Conservation (phyloP, 495 filamentous ascomycete genomes). For the Antarctomyces pellizariae region DNA sequence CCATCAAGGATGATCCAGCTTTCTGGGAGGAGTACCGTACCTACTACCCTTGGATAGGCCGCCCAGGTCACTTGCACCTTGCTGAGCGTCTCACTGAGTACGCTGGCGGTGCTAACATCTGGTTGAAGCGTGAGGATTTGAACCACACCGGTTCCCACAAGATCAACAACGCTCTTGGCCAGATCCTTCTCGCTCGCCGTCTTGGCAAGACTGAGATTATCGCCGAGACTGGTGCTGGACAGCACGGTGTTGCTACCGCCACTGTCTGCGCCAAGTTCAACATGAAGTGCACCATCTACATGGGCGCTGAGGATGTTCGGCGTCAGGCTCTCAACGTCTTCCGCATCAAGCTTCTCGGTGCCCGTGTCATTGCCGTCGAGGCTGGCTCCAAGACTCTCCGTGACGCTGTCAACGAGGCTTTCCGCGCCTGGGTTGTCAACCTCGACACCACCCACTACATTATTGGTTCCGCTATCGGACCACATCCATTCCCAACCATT, state of each 20-base stretch:
- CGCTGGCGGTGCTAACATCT: conserved; percentile 80
- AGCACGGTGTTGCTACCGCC: conserved; percentile 87
- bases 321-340: conserved; percentile 91
- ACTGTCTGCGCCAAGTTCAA: conserved; percentile 94
- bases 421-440: conserved; percentile 70
- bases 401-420: conserved; percentile 88
- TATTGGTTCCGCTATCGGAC: conserved; percentile 84
- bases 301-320: conserved; percentile 81
- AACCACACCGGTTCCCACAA: conserved; percentile 73
- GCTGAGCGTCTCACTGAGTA: conserved; percentile 73
- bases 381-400: conserved; percentile 66
- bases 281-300: conserved; percentile 88
- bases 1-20: conserved; percentile 56
- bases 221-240: conserved; percentile 87
- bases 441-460: conserved; percentile 89
- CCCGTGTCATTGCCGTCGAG: conserved; percentile 67
- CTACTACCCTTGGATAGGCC: conserved; percentile 95
- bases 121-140: conserved; percentile 84
- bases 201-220: conserved; percentile 88
- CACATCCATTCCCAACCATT: conserved; percentile 89
- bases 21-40: conserved; percentile 97
- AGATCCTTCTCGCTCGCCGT: conserved; percentile 57
- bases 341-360: conserved; percentile 87
- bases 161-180: conserved; percentile 90
- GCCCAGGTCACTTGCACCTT: conserved; percentile 73